Percentiles rank a stretch among this genome's conserved stretches.
These are phyloP conservation scores for Pezicula carpinea DNA, from an alignment of 2,329 filamentous ascomycete species.

Conservation along the genomic window DNA sequence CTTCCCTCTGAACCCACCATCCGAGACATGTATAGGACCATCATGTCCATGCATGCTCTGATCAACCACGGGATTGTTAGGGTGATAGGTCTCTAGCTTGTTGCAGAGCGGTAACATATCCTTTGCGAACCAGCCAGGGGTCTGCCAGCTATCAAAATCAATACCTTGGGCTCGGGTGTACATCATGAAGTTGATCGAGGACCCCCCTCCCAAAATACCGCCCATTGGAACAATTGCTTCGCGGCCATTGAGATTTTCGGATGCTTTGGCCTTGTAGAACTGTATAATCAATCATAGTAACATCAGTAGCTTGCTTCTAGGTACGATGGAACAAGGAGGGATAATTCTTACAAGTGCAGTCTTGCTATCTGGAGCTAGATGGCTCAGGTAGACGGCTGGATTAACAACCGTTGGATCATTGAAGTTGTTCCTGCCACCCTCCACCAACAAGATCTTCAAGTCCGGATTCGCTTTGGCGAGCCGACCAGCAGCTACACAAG, in stretches of 20 bases:
- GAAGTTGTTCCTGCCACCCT: constrained; percentile 48
- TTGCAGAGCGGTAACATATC: constrained; percentile 49
- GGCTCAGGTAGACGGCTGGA: constrained; percentile 44
- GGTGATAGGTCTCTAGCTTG: constrained; percentile 52
- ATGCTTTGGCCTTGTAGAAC: constrained; percentile 46
- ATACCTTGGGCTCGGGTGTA: constrained; percentile 39
- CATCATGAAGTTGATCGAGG: constrained; percentile 55
- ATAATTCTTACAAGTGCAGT: constrained; percentile 31
- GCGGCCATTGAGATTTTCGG: constrained; percentile 40
- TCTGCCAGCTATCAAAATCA: constrained; percentile 49
- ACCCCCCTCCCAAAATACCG: constrained; percentile 57
- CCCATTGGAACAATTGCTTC: constrained; percentile 35
- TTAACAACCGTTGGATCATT: constrained; percentile 44
- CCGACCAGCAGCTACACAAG: constrained; percentile 44
- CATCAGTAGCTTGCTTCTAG: background rate
- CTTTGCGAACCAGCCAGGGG: constrained; percentile 44
- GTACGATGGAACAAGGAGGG: constrained; percentile 19
- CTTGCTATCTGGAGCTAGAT: constrained; percentile 44
- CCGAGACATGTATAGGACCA: constrained; percentile 52
- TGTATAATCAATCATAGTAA: too few relatives aligned
- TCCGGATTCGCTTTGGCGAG: constrained; percentile 45
- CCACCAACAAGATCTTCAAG: constrained; percentile 47
- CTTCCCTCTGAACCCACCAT: constrained; percentile 40
- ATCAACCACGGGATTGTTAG: constrained; percentile 14
- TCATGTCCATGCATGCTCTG: constrained; percentile 42